phyloP scores from a whole-genome alignment of 2,329 filamentous ascomycete genomes.

The Neurospora sp. region DNA sequence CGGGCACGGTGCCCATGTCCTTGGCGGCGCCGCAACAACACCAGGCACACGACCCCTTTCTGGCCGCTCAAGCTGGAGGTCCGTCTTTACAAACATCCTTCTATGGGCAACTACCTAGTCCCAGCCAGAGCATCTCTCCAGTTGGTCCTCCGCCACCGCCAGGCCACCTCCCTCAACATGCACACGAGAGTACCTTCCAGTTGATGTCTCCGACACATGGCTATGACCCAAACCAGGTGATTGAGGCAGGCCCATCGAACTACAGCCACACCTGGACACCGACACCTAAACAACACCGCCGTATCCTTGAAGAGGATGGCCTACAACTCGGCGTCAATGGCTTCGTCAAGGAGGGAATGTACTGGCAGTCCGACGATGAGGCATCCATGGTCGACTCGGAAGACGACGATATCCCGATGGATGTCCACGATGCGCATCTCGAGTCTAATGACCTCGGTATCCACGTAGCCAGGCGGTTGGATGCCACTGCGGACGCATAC shows the following conservation, averaged over 20 bases:
- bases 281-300: not conserved
- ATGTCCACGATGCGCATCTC: conserved; percentile 26
- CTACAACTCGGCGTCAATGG: not conserved
- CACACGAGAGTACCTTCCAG: not conserved
- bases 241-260: not conserved
- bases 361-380: conserved; percentile 48
- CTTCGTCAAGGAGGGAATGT: conserved; percentile 24
- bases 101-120: not conserved
- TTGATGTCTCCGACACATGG: not conserved
- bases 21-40: conserved; percentile 24
- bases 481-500: conserved; percentile 29
- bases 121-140: not conserved
- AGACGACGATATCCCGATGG: conserved; percentile 38
- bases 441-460: conserved; percentile 31
- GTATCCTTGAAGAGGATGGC: not conserved
- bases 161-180: not conserved
- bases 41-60: conserved; percentile 17
- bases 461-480: conserved; percentile 27
- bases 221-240: not conserved
- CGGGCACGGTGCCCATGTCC: conserved; percentile 20
- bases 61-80: conserved; percentile 9
- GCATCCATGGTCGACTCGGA: conserved; percentile 52
- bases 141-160: not conserved
- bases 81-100: conserved; percentile 3
- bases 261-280: not conserved